Percentiles rank a stretch among this genome's conserved stretches.
These are phyloP conservation scores for Colletotrichum liaoningense DNA, from an alignment of 2,329 filamentous ascomycete species.

Conservation along the genomic window DNA sequence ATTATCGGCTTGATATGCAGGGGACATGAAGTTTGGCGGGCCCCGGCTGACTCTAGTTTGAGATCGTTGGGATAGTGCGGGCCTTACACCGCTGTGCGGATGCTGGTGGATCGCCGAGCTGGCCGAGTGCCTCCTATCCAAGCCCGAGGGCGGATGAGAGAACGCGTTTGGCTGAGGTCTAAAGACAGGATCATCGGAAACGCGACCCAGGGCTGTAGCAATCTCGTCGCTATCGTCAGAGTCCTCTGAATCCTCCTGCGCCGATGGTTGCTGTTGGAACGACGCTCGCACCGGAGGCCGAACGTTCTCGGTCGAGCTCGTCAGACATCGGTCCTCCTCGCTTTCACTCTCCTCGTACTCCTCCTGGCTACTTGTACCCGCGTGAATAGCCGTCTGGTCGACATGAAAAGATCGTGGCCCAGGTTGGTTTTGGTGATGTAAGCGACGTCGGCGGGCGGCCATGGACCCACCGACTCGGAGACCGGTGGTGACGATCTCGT, in stretches of 20 bases:
- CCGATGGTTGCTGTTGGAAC: conserved; percentile 42
- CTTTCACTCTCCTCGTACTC: conserved; percentile 95
- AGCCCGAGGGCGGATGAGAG: conserved; percentile 77
- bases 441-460: conserved; percentile 67
- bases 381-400: conserved; percentile 52
- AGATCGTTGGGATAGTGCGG: conserved; percentile 60
- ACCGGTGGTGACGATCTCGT: conserved; percentile 92
- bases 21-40: conserved; percentile 74
- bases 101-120: conserved; percentile 61
- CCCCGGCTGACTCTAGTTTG: conserved; percentile 58
- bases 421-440: conserved; percentile 46
- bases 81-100: conserved; percentile 61
- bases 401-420: conserved; percentile 49
- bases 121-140: conserved; percentile 62
- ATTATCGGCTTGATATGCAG: conserved; percentile 85
- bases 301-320: conserved; percentile 69
- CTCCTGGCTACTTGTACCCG: conserved; percentile 82
- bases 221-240: conserved; percentile 76
- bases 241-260: conserved; percentile 58
- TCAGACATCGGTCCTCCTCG: conserved; percentile 79
- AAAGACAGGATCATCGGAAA: conserved; percentile 69
- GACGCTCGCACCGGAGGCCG: conserved; percentile 42
- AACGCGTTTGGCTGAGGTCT: conserved; percentile 93
- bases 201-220: conserved; percentile 80
- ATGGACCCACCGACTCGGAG: conserved; percentile 79